Evolutionary conservation across 1,139 yeast genomes (phyloP).

Genomic region (Pichia inconspicua): DNA sequence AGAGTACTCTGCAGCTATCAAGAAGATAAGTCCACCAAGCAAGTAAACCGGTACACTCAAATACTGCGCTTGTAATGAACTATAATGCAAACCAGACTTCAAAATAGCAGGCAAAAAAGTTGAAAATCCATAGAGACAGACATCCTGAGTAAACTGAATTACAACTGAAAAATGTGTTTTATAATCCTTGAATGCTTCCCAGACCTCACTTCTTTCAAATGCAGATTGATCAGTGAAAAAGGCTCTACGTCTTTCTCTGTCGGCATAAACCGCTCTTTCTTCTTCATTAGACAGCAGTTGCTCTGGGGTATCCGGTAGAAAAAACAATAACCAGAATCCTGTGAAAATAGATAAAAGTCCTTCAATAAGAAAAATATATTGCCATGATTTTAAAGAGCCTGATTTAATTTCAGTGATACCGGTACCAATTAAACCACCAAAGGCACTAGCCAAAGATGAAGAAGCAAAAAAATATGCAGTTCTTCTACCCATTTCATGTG

Average conservation of each 20-base stretch:
- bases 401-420: slow-evolving; percentile 7
- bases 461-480: slow-evolving; percentile 9
- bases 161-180: slow-evolving; percentile 6
- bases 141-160: slow-evolving; percentile 9
- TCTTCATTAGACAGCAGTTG: slow-evolving; percentile 4
- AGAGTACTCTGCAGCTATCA: slow-evolving; percentile 7
- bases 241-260: slow-evolving; percentile 7
- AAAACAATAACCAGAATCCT: slow-evolving; percentile 4
- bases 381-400: slow-evolving; percentile 4
- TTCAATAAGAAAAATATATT: slow-evolving; percentile 7
- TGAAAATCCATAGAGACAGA: slow-evolving; percentile 10
- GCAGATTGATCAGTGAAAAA: slow-evolving; percentile 3
- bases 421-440: slow-evolving; percentile 9
- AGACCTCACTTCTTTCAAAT: slow-evolving; percentile 5
- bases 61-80: slow-evolving; percentile 8
- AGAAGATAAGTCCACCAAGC: slow-evolving; percentile 6
- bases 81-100: slow-evolving; percentile 4
- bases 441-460: slow-evolving; percentile 7
- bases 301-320: slow-evolving; percentile 6
- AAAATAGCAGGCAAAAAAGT: slow-evolving; percentile 9
- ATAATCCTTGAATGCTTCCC: slow-evolving; percentile 5
- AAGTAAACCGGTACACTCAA: slow-evolving; percentile 8
- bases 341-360: slow-evolving; percentile 4
- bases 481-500: slow-evolving; percentile 9
- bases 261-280: slow-evolving; percentile 3